Percentiles rank a stretch among this genome's conserved stretches.
These are phyloP conservation scores for Medicago truncatula DNA, from an alignment of 306 rosid genomes.

Conservation along the genomic window MtrunA17r5.0-ANR NC_053045.1:32470001-32470500, in stretches of 20 bases:
- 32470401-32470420: constrained; percentile 14
- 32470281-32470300: not conserved
- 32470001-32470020: not conserved
- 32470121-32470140: constrained; percentile 37
- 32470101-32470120: constrained; percentile 1
- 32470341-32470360: constrained; percentile 51
- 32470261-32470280: not conserved
- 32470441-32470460: constrained; percentile 19
- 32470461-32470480: constrained; percentile 46
- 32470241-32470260: no score
- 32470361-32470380: not conserved
- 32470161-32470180: constrained; percentile 27
- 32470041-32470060: constrained; percentile 28
- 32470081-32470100: constrained; percentile 1
- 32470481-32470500: constrained; percentile 28
- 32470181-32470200: not conserved
- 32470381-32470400: constrained; percentile 12
- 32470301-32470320: constrained; percentile 31
- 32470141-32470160: constrained; percentile 45
- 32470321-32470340: constrained; percentile 68
- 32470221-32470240: constrained; percentile 41
- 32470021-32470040: constrained; percentile 22
- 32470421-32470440: constrained; percentile 5
- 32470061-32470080: not conserved
- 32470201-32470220: no score